phyloP scores from a whole-genome alignment of 108 stramenopile genomes.

The Fragilaria crotonensis region DNA sequence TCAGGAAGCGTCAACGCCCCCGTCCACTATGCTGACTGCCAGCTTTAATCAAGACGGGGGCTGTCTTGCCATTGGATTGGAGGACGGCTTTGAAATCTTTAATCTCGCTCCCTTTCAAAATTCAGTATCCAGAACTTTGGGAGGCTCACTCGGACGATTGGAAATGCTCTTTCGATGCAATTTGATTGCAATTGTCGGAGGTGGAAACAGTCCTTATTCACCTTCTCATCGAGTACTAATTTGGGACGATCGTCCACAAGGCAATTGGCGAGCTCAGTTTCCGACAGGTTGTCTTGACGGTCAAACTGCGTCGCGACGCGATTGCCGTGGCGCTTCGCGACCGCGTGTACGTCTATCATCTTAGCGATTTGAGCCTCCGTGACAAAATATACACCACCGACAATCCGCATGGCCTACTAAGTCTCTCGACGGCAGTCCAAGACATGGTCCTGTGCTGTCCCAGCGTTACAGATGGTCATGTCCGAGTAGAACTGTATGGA shows the following conservation, averaged over 20 bases:
- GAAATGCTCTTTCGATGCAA: constrained; percentile 99
- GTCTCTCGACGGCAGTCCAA: constrained; percentile 81
- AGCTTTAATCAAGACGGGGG: constrained; percentile 87
- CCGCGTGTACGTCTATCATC: constrained; percentile 91
- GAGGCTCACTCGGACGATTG: constrained; percentile 89
- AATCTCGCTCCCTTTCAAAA: constrained; percentile 91
- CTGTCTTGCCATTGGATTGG: constrained; percentile 85
- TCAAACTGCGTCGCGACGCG: constrained; percentile 89
- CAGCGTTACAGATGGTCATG: constrained; percentile 78
- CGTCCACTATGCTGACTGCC: constrained; percentile 41
- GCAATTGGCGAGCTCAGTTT: constrained; percentile 93
- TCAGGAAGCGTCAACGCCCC: too few species aligned
- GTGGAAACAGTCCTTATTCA: constrained; percentile 76
- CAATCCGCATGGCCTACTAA: constrained; percentile 86
- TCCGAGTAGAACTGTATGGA: constrained; percentile 95
- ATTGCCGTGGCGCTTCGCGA: constrained; percentile 93
- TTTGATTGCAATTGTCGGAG: constrained; percentile 94
- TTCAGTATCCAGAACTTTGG: constrained; percentile 65
- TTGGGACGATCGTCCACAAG: constrained; percentile 94
- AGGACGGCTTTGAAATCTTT: constrained; percentile 92
- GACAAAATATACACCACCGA: constrained; percentile 92
- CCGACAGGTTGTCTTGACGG: constrained; percentile 83
- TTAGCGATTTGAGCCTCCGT: constrained; percentile 84
- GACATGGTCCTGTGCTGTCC: constrained; percentile 96
- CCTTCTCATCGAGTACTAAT: constrained; percentile 97